Evolutionary conservation across 176 grass and related monocot genomes (phyloP), one percentile per base, ranked within the genome.

Genomic region (Coix lacrymajobi): DNA sequence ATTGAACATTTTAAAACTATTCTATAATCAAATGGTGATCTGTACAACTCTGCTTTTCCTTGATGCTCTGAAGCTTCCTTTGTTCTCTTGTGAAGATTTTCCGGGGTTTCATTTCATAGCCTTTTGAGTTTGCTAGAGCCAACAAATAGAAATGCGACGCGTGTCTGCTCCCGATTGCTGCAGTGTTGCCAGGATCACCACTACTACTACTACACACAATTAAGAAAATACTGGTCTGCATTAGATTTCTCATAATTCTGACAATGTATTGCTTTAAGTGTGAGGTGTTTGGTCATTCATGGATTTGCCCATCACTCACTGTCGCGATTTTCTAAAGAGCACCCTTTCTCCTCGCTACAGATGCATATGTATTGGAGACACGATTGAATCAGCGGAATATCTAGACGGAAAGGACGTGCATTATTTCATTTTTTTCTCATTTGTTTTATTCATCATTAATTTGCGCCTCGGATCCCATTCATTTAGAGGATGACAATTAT

Each of bases 1-100:
- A 80, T 89, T 80, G 81, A 80, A 62, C 38, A 11, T 89, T 88
- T 83, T 20, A n/a, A n/a, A n/a, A n/a, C n/a, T n/a, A n/a, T n/a
- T n/a, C n/a, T n/a, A 51, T 85, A 84, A 89, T 85, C 31, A 9
- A 11, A 58, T 20, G 49, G 37, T 48, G 69, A 84, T 80, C 31
- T 80, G 87, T 61, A 88, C 75, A 69, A 51, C 13, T 39, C 75
- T 12, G 32, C 31, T 75, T 68, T 85, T 33, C 62, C 24, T 79
- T 79, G 87, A 85, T 69, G 40, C 81, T 51, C 38, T 30, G 87
- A 88, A 88, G 76, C 76, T 75, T 84, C 87, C 69, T 37, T 84
- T 79, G 87, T 62, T 89, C 69, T 16, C 19, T 81, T 62, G 61
- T 67, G 39, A 33, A 76, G 76, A 85, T 80, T 75, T 84, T 75